Conservation (phyloP, 495 filamentous ascomycete genomes). For the Glonium stellatum region DNA sequence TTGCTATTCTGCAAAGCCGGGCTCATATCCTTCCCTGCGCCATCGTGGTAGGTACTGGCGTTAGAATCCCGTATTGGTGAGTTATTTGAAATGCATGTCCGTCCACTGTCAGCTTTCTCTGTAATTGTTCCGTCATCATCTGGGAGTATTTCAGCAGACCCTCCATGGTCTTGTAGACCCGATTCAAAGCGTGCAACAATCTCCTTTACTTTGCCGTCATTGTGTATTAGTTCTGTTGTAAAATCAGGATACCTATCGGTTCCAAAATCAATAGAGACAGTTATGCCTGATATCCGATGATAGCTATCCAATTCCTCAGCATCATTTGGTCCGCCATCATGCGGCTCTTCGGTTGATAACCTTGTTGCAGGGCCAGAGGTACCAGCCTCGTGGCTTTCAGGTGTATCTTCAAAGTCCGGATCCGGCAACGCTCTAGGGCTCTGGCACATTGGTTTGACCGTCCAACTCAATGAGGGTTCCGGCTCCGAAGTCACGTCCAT, state of each 20-base stretch:
- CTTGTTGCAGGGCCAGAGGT: not conserved
- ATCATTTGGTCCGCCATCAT: not conserved
- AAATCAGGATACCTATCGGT: constrained; percentile 10
- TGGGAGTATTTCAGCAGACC: not conserved
- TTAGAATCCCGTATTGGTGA: not conserved
- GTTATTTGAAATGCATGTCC: not conserved
- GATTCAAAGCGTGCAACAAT: constrained; percentile 25
- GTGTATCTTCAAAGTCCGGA: not conserved
- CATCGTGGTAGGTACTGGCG: not conserved
- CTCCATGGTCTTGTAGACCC: not conserved
- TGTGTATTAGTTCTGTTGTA: constrained; percentile 16
- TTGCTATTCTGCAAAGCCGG: not conserved
- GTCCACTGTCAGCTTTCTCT: not conserved
- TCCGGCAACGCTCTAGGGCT: not conserved
- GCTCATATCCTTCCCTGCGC: too few species aligned
- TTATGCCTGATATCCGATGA: constrained; percentile 2
- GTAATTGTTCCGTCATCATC: not conserved
- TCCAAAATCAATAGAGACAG: constrained; percentile 11
- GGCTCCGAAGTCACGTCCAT: not conserved
- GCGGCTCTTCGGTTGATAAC: not conserved
- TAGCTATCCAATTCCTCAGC: not conserved
- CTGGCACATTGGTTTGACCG: not conserved
- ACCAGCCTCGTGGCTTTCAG: too few species aligned
- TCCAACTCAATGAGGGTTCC: not conserved
- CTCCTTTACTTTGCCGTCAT: constrained; percentile 27